Evolutionary conservation across 306 rosid genomes (phyloP), one percentile per base, ranked within the genome.

Genomic region (Prunus davidiana): DNA sequence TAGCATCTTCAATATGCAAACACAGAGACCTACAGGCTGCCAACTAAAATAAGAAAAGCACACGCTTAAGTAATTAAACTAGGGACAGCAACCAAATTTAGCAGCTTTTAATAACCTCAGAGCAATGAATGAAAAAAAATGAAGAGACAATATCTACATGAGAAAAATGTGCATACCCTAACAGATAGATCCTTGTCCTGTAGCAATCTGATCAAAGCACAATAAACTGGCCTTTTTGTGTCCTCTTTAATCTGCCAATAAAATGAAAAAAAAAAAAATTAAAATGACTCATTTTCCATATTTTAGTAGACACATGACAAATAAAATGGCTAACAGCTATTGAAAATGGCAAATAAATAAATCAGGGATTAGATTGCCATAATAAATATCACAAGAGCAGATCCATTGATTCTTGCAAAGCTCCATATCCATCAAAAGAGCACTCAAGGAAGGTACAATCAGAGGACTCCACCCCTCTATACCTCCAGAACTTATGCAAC

Each of bases 21-120:
- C 98, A 94, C 86, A 94, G 69, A 50, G 98, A 89, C 73, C 98
- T 95, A 85, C 97, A 90, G 50, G 97, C 96, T 86, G 98, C 98
- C 89, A 94, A 81, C 98, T 94, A 77, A 81, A 86, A 72, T 51
- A 80, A 80, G 20, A 46, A 62, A 82, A 71, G 78, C 71, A 67
- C 52, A 77, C 13, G n/a, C 75, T 63, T 65, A 61, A 80, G 84
- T 80, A 73, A 76, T 77, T 80, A 58, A 49, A 73, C 69, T 12
- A 54, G 22, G 15, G 22, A 46, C 18, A 56, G 38, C 57, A 74
- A 61, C 74, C 43, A 10, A 47, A 24, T 66, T 64, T 67, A 60
- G 30, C 71, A 77, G 82, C 64, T 45, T 38, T 61, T 66, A 69
- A 55, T 52, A 69, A 76, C 63, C 52, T 67, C 70, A 51, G 71